These are phyloP conservation scores for Colletotrichum tropicale DNA, from an alignment of 2,329 filamentous ascomycete species.

Conservation along the genomic window DNA sequence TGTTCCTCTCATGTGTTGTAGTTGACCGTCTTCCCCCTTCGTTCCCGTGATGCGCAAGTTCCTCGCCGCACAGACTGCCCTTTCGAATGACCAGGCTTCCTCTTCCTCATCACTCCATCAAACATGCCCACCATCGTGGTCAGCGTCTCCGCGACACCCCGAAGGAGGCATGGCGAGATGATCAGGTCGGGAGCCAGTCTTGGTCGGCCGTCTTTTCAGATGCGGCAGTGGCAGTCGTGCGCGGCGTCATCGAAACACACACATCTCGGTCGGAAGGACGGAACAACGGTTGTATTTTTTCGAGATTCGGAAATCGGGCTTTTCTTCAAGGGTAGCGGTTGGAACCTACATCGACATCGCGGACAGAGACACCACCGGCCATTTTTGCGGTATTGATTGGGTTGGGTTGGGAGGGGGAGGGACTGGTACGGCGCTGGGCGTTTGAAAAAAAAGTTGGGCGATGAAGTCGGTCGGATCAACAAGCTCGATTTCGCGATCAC, in stretches of 20 bases:
- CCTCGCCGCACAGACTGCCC: neutral
- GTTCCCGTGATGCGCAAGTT: neutral
- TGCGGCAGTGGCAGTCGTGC: neutral
- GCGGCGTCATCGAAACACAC: conserved; percentile 8
- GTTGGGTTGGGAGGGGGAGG: conserved; percentile 24
- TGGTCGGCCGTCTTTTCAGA: neutral
- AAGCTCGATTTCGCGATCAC: conserved; percentile 16
- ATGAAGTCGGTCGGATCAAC: conserved; percentile 18
- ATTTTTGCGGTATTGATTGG: conserved; percentile 69
- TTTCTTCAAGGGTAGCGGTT: conserved; percentile 16
- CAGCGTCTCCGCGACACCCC: neutral
- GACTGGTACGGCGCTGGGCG: conserved; percentile 27
- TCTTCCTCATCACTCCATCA: neutral
- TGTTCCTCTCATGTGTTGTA: conserved; percentile 22
- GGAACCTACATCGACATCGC: conserved; percentile 81
- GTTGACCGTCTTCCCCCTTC: neutral
- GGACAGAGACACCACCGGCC: conserved; percentile 79
- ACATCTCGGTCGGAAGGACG: neutral
- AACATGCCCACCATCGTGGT: neutral
- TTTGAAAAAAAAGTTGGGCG: conserved; percentile 24
- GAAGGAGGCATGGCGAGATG: neutral
- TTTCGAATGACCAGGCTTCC: neutral
- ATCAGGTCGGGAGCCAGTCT: neutral
- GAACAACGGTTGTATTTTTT: neutral
- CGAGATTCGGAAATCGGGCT: neutral